Base-by-base conservation (phyloP, 148 eudicot genomes). In the Chenopodium formosanum region DNA sequence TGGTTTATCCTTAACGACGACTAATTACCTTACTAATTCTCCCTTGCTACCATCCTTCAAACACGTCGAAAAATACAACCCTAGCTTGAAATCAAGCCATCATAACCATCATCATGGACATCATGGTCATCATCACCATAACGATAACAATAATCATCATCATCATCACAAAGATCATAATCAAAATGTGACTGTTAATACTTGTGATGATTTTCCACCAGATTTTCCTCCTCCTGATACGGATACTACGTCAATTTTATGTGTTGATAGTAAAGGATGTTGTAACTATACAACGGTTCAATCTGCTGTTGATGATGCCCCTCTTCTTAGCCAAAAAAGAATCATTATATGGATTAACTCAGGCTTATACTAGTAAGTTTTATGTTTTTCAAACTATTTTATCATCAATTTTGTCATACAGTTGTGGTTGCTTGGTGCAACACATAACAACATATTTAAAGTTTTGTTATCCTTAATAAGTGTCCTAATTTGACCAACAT, bases 181-280 rank as follows among this genome's bases (percentile, higher is more conserved):
- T 19, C 52, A 62, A 7, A 81, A 50, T n/a, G 44, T 19, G 12
- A 70, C 66, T 12, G 66, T 73, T 22, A 71, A 81, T 19, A 81
- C 90, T 11, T 95, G 97, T 40, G 99, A 88, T 34, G 87, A 91
- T 80, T 94, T 95, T 70, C 94, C 99, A 0, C 87, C 89, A 9
- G 86, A 90, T 82, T 82, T 94, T 53, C 94, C 97, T 10, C 93
- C 94, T 70, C 88, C 94, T 0, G 94, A 88, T 82, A 88, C 95
- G 0, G 86, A 86, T 83, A 87, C 92, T 4, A 92, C 91, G 12
- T 84, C 90, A 10, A 75, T 83, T 29, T 56, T 92, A 17, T 95
- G 98, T 69, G 99, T 95, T 7, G 99, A 95, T 86, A 84, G 75
- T 25, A 91, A 92, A 23, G 99, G 99, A n/a, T 95, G 99, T 64